A percentile compares a stretch with the other conserved stretches of the same genome.
Evolutionary conservation across 768 basidiomycete genomes (phyloP).

Genomic region (Gyrodon lividus): DNA sequence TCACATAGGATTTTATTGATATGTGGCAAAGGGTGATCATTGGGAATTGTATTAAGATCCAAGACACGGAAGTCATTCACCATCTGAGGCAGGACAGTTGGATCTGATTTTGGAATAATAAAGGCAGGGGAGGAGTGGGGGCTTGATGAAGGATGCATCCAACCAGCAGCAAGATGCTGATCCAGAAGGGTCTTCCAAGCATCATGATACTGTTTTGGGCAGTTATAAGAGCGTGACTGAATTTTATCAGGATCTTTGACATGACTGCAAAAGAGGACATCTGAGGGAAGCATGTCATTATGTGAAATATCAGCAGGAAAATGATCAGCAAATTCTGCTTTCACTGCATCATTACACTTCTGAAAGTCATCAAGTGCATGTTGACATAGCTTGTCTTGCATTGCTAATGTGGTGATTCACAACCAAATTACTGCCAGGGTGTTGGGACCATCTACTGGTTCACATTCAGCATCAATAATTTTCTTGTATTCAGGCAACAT

Average conservation of each 20-base stretch:
- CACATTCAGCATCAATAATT: background rate
- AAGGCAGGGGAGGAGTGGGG: constrained; percentile 32
- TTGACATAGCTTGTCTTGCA: no score
- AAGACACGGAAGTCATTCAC: constrained; percentile 16
- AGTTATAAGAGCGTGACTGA: constrained; percentile 11
- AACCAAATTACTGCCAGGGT: background rate
- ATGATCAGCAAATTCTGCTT: constrained; percentile 2
- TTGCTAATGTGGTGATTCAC: no score
- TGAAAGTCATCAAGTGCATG: background rate
- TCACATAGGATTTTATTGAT: constrained; percentile 16
- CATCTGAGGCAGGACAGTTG: constrained; percentile 9
- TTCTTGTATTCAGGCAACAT: background rate
- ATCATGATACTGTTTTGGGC: constrained; percentile 24
- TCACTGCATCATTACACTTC: background rate
- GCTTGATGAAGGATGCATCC: constrained; percentile 25
- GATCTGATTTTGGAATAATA: constrained; percentile 24
- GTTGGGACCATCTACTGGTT: background rate
- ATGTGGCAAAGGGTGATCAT: constrained; percentile 21
- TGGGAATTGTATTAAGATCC: constrained; percentile 21
- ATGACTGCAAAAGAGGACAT: constrained; percentile 14
- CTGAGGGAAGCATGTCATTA: constrained; percentile 9
- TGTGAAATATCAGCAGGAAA: constrained; percentile 24
- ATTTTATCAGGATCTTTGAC: constrained; percentile 15
- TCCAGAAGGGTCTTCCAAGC: constrained; percentile 31
- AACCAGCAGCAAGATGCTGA: constrained; percentile 32